phyloP scores from a whole-genome alignment of 1,284 basidiomycete genomes.

The Leccinum colubrinum region DNA sequence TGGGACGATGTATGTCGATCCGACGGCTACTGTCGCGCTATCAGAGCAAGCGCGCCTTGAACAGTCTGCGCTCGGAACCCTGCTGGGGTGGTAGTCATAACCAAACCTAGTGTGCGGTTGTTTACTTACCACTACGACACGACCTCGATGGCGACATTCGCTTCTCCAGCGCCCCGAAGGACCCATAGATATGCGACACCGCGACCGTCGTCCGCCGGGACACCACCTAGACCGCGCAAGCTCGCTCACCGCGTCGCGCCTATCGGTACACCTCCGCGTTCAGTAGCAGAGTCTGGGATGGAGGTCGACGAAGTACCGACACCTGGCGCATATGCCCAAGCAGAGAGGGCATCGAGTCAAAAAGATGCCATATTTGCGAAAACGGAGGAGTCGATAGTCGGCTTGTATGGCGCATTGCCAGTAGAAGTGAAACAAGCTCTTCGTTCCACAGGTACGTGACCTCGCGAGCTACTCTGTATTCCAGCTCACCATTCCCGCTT shows the following conservation, averaged over 20 bases:
- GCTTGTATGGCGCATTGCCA: slow-evolving; percentile 68
- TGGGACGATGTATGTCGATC: too few species aligned
- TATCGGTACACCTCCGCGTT: slow-evolving; percentile 30
- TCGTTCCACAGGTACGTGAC: slow-evolving; percentile 54
- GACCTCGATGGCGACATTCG: slow-evolving; percentile 29
- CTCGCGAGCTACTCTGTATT: neutral
- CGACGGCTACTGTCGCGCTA: too few species aligned
- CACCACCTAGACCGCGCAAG: slow-evolving; percentile 30
- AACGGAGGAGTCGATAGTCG: slow-evolving; percentile 67
- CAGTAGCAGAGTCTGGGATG: slow-evolving; percentile 50
- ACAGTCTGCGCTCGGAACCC: slow-evolving; percentile 43
- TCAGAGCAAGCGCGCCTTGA: too few species aligned
- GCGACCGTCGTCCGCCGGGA: slow-evolving; percentile 38
- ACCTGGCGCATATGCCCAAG: slow-evolving; percentile 36
- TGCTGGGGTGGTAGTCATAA: slow-evolving; percentile 18
- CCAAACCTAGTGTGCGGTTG: neutral
- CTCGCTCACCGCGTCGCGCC: slow-evolving; percentile 24
- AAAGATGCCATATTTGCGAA: slow-evolving; percentile 62
- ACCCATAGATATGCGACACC: slow-evolving; percentile 38
- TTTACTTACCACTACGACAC: slow-evolving; percentile 15
- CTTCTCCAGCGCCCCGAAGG: slow-evolving; percentile 48
- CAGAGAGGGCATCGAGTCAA: slow-evolving; percentile 24
- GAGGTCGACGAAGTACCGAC: slow-evolving; percentile 59
- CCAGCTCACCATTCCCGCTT: neutral
- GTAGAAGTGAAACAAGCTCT: slow-evolving; percentile 71